Conservation (phyloP, 768 basidiomycete genomes). For the Guyanaporus albipodus region DNA sequence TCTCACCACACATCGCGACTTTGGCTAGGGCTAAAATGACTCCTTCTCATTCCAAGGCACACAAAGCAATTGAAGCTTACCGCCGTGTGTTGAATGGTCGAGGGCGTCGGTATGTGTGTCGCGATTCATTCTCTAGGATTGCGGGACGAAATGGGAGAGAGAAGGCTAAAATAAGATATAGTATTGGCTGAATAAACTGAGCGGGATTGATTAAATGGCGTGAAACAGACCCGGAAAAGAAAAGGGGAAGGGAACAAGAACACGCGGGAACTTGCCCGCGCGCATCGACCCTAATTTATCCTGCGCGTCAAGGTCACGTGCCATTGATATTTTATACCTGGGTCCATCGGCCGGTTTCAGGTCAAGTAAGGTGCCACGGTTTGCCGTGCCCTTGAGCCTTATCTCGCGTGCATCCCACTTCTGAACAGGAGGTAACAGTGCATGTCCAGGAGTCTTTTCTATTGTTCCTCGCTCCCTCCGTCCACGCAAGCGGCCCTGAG, state of each 20-base stretch:
- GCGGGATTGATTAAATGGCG: constrained; percentile 20
- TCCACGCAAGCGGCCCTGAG: constrained; percentile 45
- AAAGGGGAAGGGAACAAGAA: constrained; percentile 25
- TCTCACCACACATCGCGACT: constrained; percentile 10
- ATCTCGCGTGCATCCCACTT: background rate
- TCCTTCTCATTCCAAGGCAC: background rate
- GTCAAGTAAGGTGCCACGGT: constrained; percentile 9
- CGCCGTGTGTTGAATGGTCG: constrained; percentile 34
- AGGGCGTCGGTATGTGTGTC: constrained; percentile 39
- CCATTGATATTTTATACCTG: constrained; percentile 11
- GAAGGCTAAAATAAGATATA: constrained; percentile 7
- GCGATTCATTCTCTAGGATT: constrained; percentile 25
- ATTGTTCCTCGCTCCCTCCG: constrained; percentile 43
- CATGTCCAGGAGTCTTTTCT: constrained; percentile 42
- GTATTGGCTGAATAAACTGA: constrained; percentile 3
- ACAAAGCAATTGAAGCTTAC: constrained; percentile 23
- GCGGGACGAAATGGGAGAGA: constrained; percentile 14
- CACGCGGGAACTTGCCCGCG: constrained; percentile 22
- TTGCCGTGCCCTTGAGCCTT: background rate
- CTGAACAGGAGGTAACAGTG: background rate
- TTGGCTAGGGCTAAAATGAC: constrained; percentile 1
- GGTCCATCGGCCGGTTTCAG: too few species aligned
- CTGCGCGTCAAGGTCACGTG: constrained; percentile 30
- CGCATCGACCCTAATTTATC: constrained; percentile 24
- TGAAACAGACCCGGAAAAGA: constrained; percentile 22